Evolutionary conservation across 306 rosid genomes (phyloP).

Genomic region (Quercus gilva): DNA sequence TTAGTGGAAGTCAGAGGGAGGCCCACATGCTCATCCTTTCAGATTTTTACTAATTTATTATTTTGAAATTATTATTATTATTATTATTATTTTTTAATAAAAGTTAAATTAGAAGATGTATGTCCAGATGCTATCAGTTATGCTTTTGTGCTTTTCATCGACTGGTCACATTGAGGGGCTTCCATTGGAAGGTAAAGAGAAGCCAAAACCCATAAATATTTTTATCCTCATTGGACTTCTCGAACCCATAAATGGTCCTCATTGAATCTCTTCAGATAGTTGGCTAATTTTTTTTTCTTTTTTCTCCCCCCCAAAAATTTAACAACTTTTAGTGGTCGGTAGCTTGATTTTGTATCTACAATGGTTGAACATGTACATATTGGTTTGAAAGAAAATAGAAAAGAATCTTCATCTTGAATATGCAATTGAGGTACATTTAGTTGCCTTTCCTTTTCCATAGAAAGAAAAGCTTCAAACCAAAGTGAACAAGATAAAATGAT

Average conservation of each 20-base stretch:
- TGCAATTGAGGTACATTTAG: neutral
- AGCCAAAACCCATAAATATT: slow-evolving; percentile 23
- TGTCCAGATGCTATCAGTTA: slow-evolving; percentile 48
- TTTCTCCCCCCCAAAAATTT: neutral
- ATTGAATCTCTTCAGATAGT: neutral
- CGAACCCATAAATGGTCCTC: slow-evolving; percentile 37
- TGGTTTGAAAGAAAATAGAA: too few species aligned
- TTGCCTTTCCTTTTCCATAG: neutral
- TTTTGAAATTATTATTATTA: neutral
- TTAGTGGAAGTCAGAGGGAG: slow-evolving; percentile 97
- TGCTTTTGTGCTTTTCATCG: slow-evolving; percentile 73
- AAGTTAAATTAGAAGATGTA: slow-evolving; percentile 23
- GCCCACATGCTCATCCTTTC: slow-evolving; percentile 47
- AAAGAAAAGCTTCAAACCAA: neutral
- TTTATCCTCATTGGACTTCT: slow-evolving; percentile 27
- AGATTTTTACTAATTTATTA: slow-evolving; percentile 15
- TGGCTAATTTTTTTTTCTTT: too few species aligned
- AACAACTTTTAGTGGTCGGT: too few species aligned
- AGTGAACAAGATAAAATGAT: neutral
- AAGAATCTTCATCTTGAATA: too few species aligned
- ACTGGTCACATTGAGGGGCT: slow-evolving; percentile 75
- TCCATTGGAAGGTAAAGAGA: slow-evolving; percentile 60
- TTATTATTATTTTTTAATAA: slow-evolving; percentile 9
- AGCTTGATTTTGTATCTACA: too few species aligned
- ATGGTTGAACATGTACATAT: too few species aligned